Evolutionary conservation across 768 basidiomycete genomes (phyloP).

Genomic region (Serendipita vermifera): DNA sequence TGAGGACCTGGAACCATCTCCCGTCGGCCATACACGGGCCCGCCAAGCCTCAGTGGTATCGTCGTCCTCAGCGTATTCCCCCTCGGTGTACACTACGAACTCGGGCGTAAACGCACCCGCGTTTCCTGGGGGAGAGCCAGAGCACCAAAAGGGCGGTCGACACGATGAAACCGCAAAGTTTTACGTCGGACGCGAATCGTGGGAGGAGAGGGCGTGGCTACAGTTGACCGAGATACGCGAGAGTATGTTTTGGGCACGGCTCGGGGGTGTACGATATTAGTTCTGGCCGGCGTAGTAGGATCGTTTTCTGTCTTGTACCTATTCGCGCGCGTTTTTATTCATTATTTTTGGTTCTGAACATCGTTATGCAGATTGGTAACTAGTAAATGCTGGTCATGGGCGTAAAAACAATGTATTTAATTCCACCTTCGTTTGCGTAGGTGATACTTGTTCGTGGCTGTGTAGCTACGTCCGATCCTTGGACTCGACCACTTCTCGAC

Average conservation of each 20-base stretch:
- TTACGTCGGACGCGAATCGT: slow-evolving; percentile 35
- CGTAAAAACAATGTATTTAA: no score
- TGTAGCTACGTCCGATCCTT: no score
- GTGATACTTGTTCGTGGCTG: no score
- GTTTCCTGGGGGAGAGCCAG: not conserved
- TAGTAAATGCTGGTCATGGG: no score
- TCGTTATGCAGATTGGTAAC: no score
- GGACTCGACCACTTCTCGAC: no score
- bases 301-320: no score
- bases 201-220: slow-evolving; percentile 82
- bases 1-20: not conserved
- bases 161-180: not conserved
- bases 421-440: no score
- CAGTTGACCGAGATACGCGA: slow-evolving; percentile 60
- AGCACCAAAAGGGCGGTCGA: not conserved
- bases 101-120: not conserved
- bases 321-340: no score
- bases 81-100: slow-evolving; percentile 3
- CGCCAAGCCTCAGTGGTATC: not conserved
- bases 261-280: slow-evolving; percentile 39
- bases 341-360: no score
- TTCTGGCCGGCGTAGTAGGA: no score
- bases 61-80: not conserved
- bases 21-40: not conserved
- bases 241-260: slow-evolving; percentile 76